Evolutionary conservation across 768 basidiomycete species (phyloP), one percentile per base, ranked within the genome.

Genomic region (Panellus pusillus): DNA sequence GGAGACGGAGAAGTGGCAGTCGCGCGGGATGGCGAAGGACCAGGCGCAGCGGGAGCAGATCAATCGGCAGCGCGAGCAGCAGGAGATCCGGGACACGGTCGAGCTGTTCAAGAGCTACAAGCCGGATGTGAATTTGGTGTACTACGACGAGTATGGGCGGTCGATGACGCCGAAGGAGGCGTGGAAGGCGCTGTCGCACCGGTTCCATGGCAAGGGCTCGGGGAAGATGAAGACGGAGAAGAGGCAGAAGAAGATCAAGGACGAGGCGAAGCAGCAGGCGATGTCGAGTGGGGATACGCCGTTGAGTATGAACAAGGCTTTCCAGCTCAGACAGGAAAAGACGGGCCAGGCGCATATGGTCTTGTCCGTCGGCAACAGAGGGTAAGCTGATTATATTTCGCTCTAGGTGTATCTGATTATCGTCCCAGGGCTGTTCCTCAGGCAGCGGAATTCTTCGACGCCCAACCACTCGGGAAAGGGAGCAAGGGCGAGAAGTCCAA

Each of bases 221-320:
- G 97, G 97, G 11, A 91, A 88, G 75, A 91, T 90, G 83, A 98
- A 98, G 80, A 94, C 89, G 19, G 96, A 98, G 78, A 98, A 98
- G 70, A 80, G 93, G 56, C 65, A 98, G 60, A 94, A 95, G 81
- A 94, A 90, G 76, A 98, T 98, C 60, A 91, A 87, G n/a, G 95
- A 98, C 64, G 97, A 99, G 76, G 84, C 89, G 70, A 98, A 97
- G 77, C 82, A 93, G 67, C 83, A 84, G 54, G 89, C 93, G 9
- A 98, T 98, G 94, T 84, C 80, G 15, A 93, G 93, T 62, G 92
- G 93, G 1, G 97, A 99, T 72, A 98, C 96, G 1, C 94, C 96
- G 2, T 74, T 94, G 49, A 95, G 92, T 65, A 97, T 98, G 91
- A 94, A 87, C 61, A 83, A 79, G 57, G 95, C 94, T 12, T 99